Conservation (phyloP, 1,284 basidiomycete species). For the Gymnopus androsaceus region DNA sequence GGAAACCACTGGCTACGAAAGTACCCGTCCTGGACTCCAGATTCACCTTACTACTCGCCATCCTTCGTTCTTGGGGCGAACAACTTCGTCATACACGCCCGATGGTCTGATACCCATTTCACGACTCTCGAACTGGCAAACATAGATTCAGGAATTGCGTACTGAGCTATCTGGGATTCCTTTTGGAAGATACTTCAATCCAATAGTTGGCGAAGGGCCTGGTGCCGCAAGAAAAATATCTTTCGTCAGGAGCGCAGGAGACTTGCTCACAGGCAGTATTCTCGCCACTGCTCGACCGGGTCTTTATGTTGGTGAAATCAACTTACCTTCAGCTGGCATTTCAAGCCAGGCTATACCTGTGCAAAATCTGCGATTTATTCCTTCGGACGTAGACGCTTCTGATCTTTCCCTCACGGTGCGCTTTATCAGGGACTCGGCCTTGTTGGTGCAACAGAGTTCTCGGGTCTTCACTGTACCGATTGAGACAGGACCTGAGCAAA, state of each 20-base stretch:
- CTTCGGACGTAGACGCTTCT: slow-evolving; percentile 40
- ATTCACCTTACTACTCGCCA: slow-evolving; percentile 66
- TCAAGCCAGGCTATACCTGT: slow-evolving; percentile 33
- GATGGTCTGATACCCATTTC: slow-evolving; percentile 67
- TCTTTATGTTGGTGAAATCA: slow-evolving; percentile 62
- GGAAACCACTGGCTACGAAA: slow-evolving; percentile 28
- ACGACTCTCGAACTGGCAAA: slow-evolving; percentile 67
- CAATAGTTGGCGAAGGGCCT: slow-evolving; percentile 49
- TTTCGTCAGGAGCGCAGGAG: slow-evolving; percentile 62
- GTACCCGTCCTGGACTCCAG: slow-evolving; percentile 52
- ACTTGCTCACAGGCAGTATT: slow-evolving; percentile 58
- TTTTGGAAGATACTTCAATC: slow-evolving; percentile 63
- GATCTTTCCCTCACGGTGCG: slow-evolving; percentile 43
- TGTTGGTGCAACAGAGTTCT: slow-evolving; percentile 58
- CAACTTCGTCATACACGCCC: slow-evolving; percentile 59
- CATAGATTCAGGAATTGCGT: slow-evolving; percentile 42
- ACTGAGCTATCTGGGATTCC: slow-evolving; percentile 59
- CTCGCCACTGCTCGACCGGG: slow-evolving; percentile 63
- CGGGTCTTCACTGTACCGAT: slow-evolving; percentile 39
- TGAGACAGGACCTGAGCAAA: slow-evolving; percentile 44
- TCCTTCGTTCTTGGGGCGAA: slow-evolving; percentile 55
- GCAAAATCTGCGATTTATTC: slow-evolving; percentile 42
- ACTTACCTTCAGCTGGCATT: slow-evolving; percentile 40
- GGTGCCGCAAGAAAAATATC: slow-evolving; percentile 52
- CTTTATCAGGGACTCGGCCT: slow-evolving; percentile 47